These are phyloP conservation scores for Choricystis sp. DNA, from an alignment of 139 green algal species.

Conservation along the genomic window DNA sequence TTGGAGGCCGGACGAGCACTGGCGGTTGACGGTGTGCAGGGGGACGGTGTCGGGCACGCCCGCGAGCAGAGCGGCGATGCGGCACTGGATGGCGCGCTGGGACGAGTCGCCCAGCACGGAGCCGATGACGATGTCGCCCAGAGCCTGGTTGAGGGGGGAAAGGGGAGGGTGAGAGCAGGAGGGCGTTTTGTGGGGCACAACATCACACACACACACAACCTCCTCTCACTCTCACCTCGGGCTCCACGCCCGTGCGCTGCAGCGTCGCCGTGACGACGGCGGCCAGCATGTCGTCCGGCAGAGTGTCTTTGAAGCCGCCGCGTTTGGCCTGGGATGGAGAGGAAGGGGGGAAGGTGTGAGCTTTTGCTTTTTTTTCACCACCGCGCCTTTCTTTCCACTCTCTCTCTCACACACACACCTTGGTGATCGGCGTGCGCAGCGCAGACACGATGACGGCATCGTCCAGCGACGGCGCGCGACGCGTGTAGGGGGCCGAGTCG, in stretches of 20 bases:
- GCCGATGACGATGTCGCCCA: slow-evolving; percentile 92
- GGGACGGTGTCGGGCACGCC: slow-evolving; percentile 86
- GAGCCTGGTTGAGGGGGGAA: too few relatives aligned
- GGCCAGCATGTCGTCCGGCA: slow-evolving; percentile 75
- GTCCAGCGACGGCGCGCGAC: slow-evolving; percentile 33
- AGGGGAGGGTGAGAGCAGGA: not conserved
- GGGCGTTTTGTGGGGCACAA: not conserved
- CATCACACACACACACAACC: not conserved
- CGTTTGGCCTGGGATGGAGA: slow-evolving; percentile 67
- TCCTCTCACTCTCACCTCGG: slow-evolving; percentile 28
- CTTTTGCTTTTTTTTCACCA: too few relatives aligned
- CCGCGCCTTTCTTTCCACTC: too few relatives aligned
- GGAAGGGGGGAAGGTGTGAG: not conserved
- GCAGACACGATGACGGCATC: slow-evolving; percentile 84
- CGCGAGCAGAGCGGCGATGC: slow-evolving; percentile 86
- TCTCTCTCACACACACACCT: too few relatives aligned
- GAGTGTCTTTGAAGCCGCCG: slow-evolving; percentile 80
- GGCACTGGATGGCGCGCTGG: slow-evolving; percentile 88
- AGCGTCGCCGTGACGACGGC: slow-evolving; percentile 68
- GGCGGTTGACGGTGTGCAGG: slow-evolving; percentile 89
- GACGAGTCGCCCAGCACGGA: slow-evolving; percentile 76
- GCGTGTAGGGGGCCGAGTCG: slow-evolving; percentile 68
- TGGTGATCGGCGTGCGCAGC: slow-evolving; percentile 75
- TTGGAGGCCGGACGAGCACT: slow-evolving; percentile 87
- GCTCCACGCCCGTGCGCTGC: slow-evolving; percentile 49